These are phyloP conservation scores for Clitopilus passeckerianus DNA, from an alignment of 768 basidiomycete species.

Conservation along the genomic window DNA sequence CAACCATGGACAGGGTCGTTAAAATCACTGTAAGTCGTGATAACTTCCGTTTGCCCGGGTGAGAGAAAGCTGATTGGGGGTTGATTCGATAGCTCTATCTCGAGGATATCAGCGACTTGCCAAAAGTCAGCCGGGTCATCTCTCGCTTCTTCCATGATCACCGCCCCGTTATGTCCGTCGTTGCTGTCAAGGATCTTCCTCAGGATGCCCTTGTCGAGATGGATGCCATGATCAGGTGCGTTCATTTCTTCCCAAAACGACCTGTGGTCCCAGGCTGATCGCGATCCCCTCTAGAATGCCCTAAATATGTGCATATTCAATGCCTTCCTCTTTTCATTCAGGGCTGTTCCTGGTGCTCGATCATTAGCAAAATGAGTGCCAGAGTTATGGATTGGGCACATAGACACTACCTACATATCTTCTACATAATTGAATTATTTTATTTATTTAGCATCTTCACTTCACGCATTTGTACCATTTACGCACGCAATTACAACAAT, in stretches of 20 bases:
- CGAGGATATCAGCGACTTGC: neutral
- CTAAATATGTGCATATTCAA: neutral
- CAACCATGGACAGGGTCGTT: neutral
- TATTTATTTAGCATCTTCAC: neutral
- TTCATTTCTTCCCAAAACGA: neutral
- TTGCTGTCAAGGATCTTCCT: neutral
- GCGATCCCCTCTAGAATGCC: neutral
- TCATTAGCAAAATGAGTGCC: neutral
- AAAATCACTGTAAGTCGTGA: neutral
- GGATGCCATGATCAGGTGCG: neutral
- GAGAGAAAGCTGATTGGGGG: neutral
- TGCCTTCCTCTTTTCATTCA: neutral
- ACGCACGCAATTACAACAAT: neutral
- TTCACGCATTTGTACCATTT: neutral
- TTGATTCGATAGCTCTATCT: neutral
- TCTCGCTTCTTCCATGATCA: neutral
- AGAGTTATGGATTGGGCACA: neutral
- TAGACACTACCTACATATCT: neutral
- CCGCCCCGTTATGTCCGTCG: neutral
- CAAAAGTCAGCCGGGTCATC: neutral
- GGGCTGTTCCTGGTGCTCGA: neutral
- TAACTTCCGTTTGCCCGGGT: neutral
- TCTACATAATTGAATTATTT: neutral
- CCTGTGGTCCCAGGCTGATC: neutral
- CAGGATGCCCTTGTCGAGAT: neutral